Percentiles rank a stretch among this genome's conserved stretches.
phyloP scores from a whole-genome alignment of 768 basidiomycete genomes.

The Pholiota microspora region DNA sequence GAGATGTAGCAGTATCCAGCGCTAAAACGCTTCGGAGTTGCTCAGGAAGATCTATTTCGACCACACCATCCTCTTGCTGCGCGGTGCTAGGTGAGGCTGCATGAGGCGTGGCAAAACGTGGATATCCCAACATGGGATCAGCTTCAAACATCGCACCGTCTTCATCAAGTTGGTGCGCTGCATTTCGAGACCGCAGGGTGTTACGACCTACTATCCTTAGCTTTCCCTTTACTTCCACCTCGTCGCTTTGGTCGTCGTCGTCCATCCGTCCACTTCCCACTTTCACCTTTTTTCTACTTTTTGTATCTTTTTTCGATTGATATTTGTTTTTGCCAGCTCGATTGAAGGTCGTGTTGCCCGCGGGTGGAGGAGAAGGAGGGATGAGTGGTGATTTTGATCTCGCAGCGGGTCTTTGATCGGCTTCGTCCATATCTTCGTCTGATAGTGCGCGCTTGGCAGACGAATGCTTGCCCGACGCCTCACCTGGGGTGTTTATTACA shows the following conservation, averaged over 20 bases:
- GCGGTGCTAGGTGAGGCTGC: slow-evolving; percentile 20
- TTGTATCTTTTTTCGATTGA: slow-evolving; percentile 40
- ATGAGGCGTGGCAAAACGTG: slow-evolving; percentile 31
- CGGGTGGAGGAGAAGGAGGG: slow-evolving; percentile 69
- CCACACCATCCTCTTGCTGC: slow-evolving; percentile 29
- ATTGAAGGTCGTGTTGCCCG: slow-evolving; percentile 22
- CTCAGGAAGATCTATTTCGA: slow-evolving; percentile 64
- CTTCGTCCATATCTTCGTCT: slow-evolving; percentile 27
- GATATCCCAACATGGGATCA: slow-evolving; percentile 32
- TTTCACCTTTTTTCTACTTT: slow-evolving; percentile 51
- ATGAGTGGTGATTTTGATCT: slow-evolving; percentile 37
- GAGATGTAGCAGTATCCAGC: slow-evolving; percentile 46
- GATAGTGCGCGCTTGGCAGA: slow-evolving; percentile 45
- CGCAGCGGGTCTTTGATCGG: slow-evolving; percentile 17
- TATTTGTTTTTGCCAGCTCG: slow-evolving; percentile 23
- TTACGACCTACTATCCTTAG: slow-evolving; percentile 34
- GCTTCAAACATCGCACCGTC: slow-evolving; percentile 31
- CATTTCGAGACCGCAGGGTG: slow-evolving; percentile 16
- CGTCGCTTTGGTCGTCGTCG: slow-evolving; percentile 29
- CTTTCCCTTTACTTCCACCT: slow-evolving; percentile 25
- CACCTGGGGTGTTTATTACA: slow-evolving; percentile 6
- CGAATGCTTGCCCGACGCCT: slow-evolving; percentile 19
- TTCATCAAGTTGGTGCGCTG: slow-evolving; percentile 21
- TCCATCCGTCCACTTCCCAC: slow-evolving; percentile 26
- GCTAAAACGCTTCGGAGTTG: slow-evolving; percentile 64